These are phyloP conservation scores for Giardia muris DNA, from an alignment of 208 protist genomes.

Conservation along the genomic window DNA sequence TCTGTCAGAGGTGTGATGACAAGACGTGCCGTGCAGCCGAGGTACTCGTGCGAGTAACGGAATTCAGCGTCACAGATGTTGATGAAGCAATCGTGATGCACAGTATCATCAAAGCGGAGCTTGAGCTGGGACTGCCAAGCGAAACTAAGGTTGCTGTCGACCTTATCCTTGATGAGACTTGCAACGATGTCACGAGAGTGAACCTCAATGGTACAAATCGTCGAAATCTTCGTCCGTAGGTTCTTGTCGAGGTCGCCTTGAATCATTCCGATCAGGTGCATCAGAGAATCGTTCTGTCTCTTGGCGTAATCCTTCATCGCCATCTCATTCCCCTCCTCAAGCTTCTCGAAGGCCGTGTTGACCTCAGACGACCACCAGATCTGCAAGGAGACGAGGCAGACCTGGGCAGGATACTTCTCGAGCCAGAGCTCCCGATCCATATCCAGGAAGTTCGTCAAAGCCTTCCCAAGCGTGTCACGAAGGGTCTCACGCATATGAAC, in stretches of 20 bases:
- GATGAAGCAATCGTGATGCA: conserved; percentile 62
- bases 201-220: conserved; percentile 89
- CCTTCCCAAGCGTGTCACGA: conserved; percentile 60
- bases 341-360: conserved; percentile 79
- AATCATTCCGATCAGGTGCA: conserved; percentile 73
- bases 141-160: conserved; percentile 61
- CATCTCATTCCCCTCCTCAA: conserved; percentile 86
- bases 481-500: conserved; percentile 61
- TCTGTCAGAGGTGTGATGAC: conserved; percentile 96
- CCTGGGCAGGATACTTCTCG: conserved; percentile 67
- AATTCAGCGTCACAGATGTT: conserved; percentile 80
- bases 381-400: conserved; percentile 70
- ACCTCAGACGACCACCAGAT: conserved; percentile 89
- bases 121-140: conserved; percentile 82
- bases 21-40: conserved; percentile 76
- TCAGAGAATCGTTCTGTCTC: conserved; percentile 70
- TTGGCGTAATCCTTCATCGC: conserved; percentile 87
- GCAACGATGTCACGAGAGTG: conserved; percentile 59
- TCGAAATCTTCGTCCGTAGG: conserved; percentile 79
- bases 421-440: conserved; percentile 74
- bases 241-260: conserved; percentile 52
- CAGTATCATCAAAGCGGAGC: conserved; percentile 74
- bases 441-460: conserved; percentile 60
- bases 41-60: conserved; percentile 92
- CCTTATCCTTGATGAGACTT: conserved; percentile 56